phyloP scores from a whole-genome alignment of 768 basidiomycete genomes.

The Leccinum barrowsii region DNA sequence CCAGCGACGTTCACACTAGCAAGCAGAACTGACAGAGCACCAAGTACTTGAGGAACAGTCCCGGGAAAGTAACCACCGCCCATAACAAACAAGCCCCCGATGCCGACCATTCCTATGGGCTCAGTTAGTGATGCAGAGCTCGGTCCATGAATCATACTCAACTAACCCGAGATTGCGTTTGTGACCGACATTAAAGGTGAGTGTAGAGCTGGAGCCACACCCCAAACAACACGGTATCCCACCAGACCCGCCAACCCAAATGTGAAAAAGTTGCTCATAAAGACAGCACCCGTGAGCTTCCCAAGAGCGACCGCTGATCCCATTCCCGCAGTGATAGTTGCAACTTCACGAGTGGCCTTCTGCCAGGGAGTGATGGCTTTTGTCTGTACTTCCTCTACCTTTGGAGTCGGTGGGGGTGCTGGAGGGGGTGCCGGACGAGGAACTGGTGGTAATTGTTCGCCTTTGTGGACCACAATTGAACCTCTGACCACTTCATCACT shows the following conservation, averaged over 20 bases:
- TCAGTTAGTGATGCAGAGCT: background rate
- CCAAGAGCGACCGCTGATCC: slow-evolving; percentile 69
- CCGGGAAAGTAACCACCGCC: slow-evolving; percentile 82
- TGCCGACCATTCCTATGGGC: slow-evolving; percentile 63
- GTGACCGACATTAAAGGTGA: slow-evolving; percentile 91
- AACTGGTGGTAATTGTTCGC: slow-evolving; percentile 59
- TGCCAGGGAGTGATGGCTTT: slow-evolving; percentile 82
- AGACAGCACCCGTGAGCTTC: slow-evolving; percentile 73
- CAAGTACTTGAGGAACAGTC: slow-evolving; percentile 75
- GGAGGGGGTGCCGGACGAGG: slow-evolving; percentile 70
- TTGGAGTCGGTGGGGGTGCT: slow-evolving; percentile 48
- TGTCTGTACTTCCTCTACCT: slow-evolving; percentile 41
- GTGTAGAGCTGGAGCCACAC: slow-evolving; percentile 82
- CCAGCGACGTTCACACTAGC: slow-evolving; percentile 88
- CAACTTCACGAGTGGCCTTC: slow-evolving; percentile 72
- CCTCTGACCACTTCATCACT: slow-evolving; percentile 84
- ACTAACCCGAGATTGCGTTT: slow-evolving; percentile 78
- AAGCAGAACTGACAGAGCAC: slow-evolving; percentile 79
- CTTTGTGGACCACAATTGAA: slow-evolving; percentile 69
- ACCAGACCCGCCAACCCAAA: slow-evolving; percentile 85
- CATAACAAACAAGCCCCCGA: slow-evolving; percentile 89
- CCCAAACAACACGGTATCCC: slow-evolving; percentile 88
- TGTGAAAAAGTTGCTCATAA: slow-evolving; percentile 88
- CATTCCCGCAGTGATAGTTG: slow-evolving; percentile 72
- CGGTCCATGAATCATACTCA: slow-evolving; percentile 5